phyloP scores from a whole-genome alignment of 2,329 filamentous ascomycete species.

The Mollisia scopiformis region DNA sequence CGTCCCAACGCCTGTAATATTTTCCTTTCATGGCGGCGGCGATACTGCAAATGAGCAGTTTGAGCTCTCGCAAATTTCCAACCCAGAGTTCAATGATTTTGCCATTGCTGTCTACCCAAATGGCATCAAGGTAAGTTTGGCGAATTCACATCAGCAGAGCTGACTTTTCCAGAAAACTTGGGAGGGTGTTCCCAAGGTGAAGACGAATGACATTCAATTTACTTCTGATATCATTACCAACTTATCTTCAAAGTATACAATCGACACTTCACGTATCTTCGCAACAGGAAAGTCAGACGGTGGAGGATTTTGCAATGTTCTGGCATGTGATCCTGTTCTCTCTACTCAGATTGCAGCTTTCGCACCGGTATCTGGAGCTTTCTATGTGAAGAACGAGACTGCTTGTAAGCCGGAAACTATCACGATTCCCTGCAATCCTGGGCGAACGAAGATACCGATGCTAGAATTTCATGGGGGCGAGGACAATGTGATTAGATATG shows the following conservation, averaged over 20 bases:
- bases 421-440: constrained; percentile 39
- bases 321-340: constrained; percentile 44
- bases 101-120: constrained; percentile 48
- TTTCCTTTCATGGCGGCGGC: constrained; percentile 49
- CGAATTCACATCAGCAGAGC: not conserved
- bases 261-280: constrained; percentile 24
- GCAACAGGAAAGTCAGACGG: constrained; percentile 45
- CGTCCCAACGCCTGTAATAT: constrained; percentile 38
- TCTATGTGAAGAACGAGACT: constrained; percentile 37
- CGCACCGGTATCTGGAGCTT: constrained; percentile 46
- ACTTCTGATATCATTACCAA: constrained; percentile 44
- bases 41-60: constrained; percentile 39
- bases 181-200: constrained; percentile 41
- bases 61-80: constrained; percentile 38
- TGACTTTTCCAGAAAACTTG: constrained; percentile 39
- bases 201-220: constrained; percentile 47
- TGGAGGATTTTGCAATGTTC: constrained; percentile 42
- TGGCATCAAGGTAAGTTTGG: constrained; percentile 39
- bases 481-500: constrained; percentile 49
- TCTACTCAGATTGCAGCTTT: constrained; percentile 47
- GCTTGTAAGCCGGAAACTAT: constrained; percentile 42
- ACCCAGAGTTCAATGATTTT: constrained; percentile 38
- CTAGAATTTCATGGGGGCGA: constrained; percentile 53
- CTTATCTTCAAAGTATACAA: constrained; percentile 44
- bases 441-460: constrained; percentile 43